Evolutionary conservation across 495 filamentous ascomycete genomes (phyloP).

Genomic region (Aspergillus ellipticus): DNA sequence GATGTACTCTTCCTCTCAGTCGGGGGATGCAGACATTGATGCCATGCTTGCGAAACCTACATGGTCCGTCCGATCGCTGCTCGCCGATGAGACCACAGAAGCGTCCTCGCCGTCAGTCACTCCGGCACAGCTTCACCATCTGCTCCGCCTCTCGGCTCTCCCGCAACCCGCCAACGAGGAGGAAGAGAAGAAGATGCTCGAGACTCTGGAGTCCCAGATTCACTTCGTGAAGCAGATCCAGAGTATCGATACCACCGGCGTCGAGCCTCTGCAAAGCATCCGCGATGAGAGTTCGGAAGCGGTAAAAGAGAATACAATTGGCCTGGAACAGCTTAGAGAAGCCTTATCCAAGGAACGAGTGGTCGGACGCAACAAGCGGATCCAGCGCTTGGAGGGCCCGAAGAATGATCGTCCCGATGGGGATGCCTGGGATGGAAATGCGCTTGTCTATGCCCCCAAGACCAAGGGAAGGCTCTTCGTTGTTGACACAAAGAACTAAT

Average conservation of each 20-base stretch:
- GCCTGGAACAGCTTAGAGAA: slow-evolving; percentile 46
- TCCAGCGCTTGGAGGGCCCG: slow-evolving; percentile 32
- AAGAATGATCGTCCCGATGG: slow-evolving; percentile 35
- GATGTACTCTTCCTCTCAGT: slow-evolving; percentile 28
- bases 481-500: slow-evolving; percentile 55
- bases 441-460: slow-evolving; percentile 59
- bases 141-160: slow-evolving; percentile 86
- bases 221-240: slow-evolving; percentile 86
- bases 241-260: slow-evolving; percentile 64
- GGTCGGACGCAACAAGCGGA: slow-evolving; percentile 47
- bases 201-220: slow-evolving; percentile 75
- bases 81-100: slow-evolving; percentile 46
- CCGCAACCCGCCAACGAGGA: slow-evolving; percentile 59
- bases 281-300: slow-evolving; percentile 70
- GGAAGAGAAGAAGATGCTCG: slow-evolving; percentile 62
- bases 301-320: slow-evolving; percentile 51
- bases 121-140: slow-evolving; percentile 66
- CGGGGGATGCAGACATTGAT: slow-evolving; percentile 36
- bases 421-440: slow-evolving; percentile 60
- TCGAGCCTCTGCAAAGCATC: slow-evolving; percentile 71
- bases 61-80: slow-evolving; percentile 82
- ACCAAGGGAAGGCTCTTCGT: slow-evolving; percentile 74
- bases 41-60: slow-evolving; percentile 64
- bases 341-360: slow-evolving; percentile 52
- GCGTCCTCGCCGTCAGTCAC: slow-evolving; percentile 37